phyloP scores from a whole-genome alignment of 805 yeast species.

The Yarrowia divulgata region DNA sequence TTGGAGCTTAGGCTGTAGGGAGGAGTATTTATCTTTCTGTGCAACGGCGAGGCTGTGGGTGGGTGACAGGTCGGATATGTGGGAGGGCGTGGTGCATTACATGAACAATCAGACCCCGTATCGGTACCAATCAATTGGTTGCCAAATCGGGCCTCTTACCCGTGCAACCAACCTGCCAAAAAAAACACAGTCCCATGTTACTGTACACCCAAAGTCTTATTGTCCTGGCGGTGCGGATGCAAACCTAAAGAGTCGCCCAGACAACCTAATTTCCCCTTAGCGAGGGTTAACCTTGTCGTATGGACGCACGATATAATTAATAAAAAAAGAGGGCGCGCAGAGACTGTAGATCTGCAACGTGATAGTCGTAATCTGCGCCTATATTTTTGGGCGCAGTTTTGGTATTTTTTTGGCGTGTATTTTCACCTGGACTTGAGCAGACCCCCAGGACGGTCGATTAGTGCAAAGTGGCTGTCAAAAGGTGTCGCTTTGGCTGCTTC shows the following conservation, averaged over 20 bases:
- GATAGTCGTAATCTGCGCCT: background rate
- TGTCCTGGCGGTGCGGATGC: too few species aligned
- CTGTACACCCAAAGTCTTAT: too few species aligned
- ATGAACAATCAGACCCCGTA: too few species aligned
- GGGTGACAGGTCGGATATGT: too few species aligned
- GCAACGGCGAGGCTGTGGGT: background rate
- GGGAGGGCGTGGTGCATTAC: too few species aligned
- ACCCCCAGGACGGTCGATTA: too few species aligned
- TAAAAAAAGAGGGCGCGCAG: background rate
- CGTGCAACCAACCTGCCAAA: background rate
- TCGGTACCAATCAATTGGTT: too few species aligned
- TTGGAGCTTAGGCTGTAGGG: background rate
- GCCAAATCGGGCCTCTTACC: too few species aligned
- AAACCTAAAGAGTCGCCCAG: background rate
- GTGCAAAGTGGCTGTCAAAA: background rate
- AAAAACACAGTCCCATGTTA: too few species aligned
- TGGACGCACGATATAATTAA: background rate
- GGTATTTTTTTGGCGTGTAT: too few species aligned
- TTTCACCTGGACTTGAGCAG: too few species aligned
- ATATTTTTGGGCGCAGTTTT: too few species aligned
- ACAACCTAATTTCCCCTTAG: slow-evolving; percentile 24
- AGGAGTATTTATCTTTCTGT: background rate
- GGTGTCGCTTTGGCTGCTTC: background rate
- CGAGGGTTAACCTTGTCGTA: slow-evolving; percentile 21
- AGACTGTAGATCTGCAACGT: slow-evolving; percentile 9